A percentile compares a stretch with the other conserved stretches of the same genome.
Evolutionary conservation across 1,284 basidiomycete species (phyloP).

Genomic region (Tylopilus sp.): DNA sequence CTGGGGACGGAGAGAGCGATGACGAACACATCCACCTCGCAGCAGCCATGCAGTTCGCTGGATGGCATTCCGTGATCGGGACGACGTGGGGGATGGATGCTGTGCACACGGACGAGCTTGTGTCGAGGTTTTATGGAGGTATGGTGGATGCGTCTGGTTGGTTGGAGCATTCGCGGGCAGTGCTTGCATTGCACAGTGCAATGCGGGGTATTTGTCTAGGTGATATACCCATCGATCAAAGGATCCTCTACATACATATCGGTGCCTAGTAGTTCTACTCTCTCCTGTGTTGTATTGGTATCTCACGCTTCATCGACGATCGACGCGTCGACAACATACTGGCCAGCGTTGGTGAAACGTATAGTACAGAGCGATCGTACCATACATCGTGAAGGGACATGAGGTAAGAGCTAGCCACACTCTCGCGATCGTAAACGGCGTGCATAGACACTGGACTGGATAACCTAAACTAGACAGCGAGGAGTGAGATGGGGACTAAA

Average conservation of each 20-base stretch:
- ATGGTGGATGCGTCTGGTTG: background rate
- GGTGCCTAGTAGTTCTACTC: background rate
- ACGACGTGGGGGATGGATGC: background rate
- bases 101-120: background rate
- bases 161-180: background rate
- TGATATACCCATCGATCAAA: background rate
- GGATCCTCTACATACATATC: background rate
- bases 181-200: background rate
- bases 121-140: background rate
- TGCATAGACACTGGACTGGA: too few relatives aligned
- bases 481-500: too few relatives aligned
- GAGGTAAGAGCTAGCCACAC: too few relatives aligned
- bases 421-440: too few relatives aligned
- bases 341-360: too few relatives aligned
- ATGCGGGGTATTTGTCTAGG: background rate
- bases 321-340: too few relatives aligned
- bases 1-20: background rate
- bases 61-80: background rate
- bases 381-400: too few relatives aligned
- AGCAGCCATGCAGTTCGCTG: background rate
- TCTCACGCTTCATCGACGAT: too few relatives aligned
- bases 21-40: slow-evolving; percentile 18
- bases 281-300: too few relatives aligned
- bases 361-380: too few relatives aligned
- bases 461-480: too few relatives aligned